phyloP scores from a whole-genome alignment of 768 basidiomycete species.

The Boletus vinaceobasis region DNA sequence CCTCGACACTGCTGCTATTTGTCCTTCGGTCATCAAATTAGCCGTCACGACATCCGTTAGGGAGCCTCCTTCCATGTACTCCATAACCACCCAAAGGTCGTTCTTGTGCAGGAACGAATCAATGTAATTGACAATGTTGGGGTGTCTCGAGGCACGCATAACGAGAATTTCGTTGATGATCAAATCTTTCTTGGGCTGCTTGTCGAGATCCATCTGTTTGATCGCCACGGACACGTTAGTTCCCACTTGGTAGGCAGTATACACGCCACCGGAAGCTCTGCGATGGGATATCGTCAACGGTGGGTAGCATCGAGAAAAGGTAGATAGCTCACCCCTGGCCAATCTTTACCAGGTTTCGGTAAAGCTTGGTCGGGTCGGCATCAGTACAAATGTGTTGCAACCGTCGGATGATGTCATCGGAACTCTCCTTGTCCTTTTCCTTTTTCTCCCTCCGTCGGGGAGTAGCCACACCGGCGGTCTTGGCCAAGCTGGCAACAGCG shows the following conservation, averaged over 20 bases:
- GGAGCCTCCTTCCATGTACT: conserved; percentile 97
- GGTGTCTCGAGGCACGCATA: conserved; percentile 94
- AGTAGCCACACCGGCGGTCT: conserved; percentile 69
- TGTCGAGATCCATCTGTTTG: conserved; percentile 99
- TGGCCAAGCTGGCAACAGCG: conserved; percentile 63
- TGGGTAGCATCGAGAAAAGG: background rate
- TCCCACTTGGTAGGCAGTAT: conserved; percentile 96
- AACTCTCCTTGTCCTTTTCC: conserved; percentile 70
- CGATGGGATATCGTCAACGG: conserved; percentile 6
- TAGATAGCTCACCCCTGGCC: conserved; percentile 80
- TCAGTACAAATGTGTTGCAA: conserved; percentile 95
- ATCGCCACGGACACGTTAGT: conserved; percentile 94
- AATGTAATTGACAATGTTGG: conserved; percentile 99
- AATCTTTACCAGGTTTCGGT: conserved; percentile 92
- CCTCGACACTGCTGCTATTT: conserved; percentile 93
- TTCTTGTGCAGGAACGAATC: conserved; percentile 98
- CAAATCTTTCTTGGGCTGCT: conserved; percentile 98
- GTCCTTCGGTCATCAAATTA: conserved; percentile 95
- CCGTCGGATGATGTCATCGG: conserved; percentile 88
- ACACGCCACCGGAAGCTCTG: conserved; percentile 96
- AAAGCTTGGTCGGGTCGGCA: conserved; percentile 92
- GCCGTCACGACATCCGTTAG: conserved; percentile 91
- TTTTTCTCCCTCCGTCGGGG: conserved; percentile 86
- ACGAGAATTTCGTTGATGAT: conserved; percentile 99
- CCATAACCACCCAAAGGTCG: conserved; percentile 99